These are phyloP conservation scores for Mycena haematopus DNA, from an alignment of 768 basidiomycete genomes.

Conservation along the genomic window DNA sequence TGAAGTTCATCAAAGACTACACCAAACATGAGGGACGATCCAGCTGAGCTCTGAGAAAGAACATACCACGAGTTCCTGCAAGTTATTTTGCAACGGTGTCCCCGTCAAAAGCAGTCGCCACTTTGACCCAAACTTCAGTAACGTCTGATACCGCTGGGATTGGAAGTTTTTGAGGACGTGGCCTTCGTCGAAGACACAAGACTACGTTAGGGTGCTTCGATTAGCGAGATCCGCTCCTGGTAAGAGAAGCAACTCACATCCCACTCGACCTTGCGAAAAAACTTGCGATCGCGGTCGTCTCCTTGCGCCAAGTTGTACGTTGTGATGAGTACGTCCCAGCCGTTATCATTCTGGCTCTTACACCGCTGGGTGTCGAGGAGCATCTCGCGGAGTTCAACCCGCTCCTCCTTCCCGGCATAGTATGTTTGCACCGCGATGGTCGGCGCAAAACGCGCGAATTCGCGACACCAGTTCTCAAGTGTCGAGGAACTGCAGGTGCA, in stretches of 20 bases:
- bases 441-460: slow-evolving; percentile 92
- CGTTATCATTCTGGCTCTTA: slow-evolving; percentile 54
- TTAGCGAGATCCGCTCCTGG: not conserved
- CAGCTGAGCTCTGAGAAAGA: not conserved
- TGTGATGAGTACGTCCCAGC: slow-evolving; percentile 94
- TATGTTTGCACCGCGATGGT: slow-evolving; percentile 87
- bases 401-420: slow-evolving; percentile 92
- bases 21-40: slow-evolving; percentile 10
- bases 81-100: slow-evolving; percentile 92
- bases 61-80: slow-evolving; percentile 88
- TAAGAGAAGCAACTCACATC: slow-evolving; percentile 66
- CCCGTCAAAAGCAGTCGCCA: slow-evolving; percentile 96
- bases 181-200: slow-evolving; percentile 95
- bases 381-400: slow-evolving; percentile 73
- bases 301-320: slow-evolving; percentile 96
- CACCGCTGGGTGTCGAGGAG: slow-evolving; percentile 65
- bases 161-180: slow-evolving; percentile 97
- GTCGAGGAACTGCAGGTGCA: slow-evolving; percentile 77
- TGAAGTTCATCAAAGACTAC: slow-evolving; percentile 97
- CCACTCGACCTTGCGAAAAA: slow-evolving; percentile 91
- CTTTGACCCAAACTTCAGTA: slow-evolving; percentile 82
- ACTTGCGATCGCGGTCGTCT: slow-evolving; percentile 88
- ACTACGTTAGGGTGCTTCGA: slow-evolving; percentile 51
- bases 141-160: slow-evolving; percentile 92
- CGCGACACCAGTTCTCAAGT: slow-evolving; percentile 97